phyloP scores from a whole-genome alignment of 2,329 filamentous ascomycete species.

The Scedosporium apiospermum region DNA sequence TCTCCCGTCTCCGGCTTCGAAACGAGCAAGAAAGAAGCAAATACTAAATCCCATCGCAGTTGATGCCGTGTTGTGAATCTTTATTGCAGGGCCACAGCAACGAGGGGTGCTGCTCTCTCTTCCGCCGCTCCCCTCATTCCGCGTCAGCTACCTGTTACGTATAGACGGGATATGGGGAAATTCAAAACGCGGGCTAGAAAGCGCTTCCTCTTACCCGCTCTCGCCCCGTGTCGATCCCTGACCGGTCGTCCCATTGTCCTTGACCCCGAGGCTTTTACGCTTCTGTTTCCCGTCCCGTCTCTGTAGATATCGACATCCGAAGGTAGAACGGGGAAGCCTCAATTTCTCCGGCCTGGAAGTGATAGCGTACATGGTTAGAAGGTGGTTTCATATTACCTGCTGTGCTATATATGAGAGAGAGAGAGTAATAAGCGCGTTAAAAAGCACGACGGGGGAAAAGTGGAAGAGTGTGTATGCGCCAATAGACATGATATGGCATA shows the following conservation, averaged over 20 bases:
- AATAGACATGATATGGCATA: neutral
- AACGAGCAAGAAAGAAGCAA: too few relatives aligned
- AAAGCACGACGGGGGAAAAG: neutral
- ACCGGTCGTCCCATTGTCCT: neutral
- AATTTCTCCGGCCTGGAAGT: neutral
- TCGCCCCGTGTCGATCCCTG: neutral
- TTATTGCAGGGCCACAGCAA: neutral
- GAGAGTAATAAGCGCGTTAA: neutral
- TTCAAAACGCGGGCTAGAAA: neutral
- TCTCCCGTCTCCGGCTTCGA: neutral
- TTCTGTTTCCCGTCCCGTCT: neutral
- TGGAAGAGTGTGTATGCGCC: neutral
- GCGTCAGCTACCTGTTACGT: neutral
- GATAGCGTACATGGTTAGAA: neutral
- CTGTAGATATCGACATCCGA: neutral
- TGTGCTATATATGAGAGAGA: neutral
- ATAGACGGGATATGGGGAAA: neutral
- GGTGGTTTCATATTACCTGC: too few relatives aligned
- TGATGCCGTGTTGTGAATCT: neutral
- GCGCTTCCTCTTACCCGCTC: neutral
- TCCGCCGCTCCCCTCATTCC: neutral
- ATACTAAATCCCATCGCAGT: too few relatives aligned
- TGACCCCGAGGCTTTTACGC: neutral
- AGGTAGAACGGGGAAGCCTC: neutral
- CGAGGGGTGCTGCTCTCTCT: neutral